Evolutionary conservation across 1,284 basidiomycete species (phyloP).

Genomic region (Xanthoconium separans): DNA sequence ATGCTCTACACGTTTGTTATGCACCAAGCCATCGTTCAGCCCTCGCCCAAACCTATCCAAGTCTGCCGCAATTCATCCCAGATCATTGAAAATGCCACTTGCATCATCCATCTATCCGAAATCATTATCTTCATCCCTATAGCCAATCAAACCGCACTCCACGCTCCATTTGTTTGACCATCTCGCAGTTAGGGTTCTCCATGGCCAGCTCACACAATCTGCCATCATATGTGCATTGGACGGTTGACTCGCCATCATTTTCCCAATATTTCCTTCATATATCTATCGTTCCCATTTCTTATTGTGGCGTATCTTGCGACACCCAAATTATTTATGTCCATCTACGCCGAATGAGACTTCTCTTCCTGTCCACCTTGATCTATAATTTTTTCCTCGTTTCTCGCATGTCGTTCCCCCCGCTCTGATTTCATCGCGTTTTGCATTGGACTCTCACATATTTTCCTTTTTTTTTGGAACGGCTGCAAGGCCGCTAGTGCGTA

Average conservation of each 20-base stretch:
- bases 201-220: slow-evolving; percentile 21
- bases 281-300: slow-evolving; percentile 17
- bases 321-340: slow-evolving; percentile 31
- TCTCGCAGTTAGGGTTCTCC: slow-evolving; percentile 19
- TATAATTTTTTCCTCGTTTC: background rate
- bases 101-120: slow-evolving; percentile 22
- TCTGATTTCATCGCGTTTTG: slow-evolving; percentile 5
- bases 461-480: slow-evolving; percentile 19
- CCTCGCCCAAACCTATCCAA: slow-evolving; percentile 10
- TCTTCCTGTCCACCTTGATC: background rate
- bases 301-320: slow-evolving; percentile 35
- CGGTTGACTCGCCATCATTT: slow-evolving; percentile 27
- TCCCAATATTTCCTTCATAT: slow-evolving; percentile 7
- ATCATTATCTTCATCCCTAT: slow-evolving; percentile 19
- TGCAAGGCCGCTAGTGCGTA: slow-evolving; percentile 23
- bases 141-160: slow-evolving; percentile 24
- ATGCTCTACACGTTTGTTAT: slow-evolving; percentile 14
- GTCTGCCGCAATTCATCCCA: slow-evolving; percentile 4
- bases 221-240: slow-evolving; percentile 31
- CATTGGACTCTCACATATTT: slow-evolving; percentile 21
- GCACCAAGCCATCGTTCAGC: slow-evolving; percentile 10
- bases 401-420: slow-evolving; percentile 1
- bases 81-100: slow-evolving; percentile 15
- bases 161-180: slow-evolving; percentile 35
- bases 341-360: slow-evolving; percentile 26